Evolutionary conservation across 768 basidiomycete genomes (phyloP), one percentile per base, ranked within the genome.

Genomic region (Fistulinella prunicolor): DNA sequence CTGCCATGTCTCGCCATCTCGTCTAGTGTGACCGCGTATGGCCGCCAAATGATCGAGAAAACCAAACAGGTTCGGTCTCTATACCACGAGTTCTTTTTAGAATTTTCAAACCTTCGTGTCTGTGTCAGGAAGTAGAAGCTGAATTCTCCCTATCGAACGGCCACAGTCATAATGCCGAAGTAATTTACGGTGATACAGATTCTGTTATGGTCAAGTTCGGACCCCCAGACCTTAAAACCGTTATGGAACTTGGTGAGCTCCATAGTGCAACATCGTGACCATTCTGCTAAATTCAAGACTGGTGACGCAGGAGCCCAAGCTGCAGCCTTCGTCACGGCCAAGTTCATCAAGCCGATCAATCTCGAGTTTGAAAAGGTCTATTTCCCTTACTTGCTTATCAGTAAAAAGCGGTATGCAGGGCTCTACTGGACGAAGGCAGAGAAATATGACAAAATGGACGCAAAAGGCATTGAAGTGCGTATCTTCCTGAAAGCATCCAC

Each of bases 351-450:
- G 60, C 96, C 95, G 0, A 98, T 98, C 74, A 98, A 98, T 67
- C 82, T 99, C 22, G 95, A 99, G 68, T 99, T 99, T 70, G 96
- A 99, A 65, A 98, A 99, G 66, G 94, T 98, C 6, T 99, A 99
- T 70, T 98, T 89, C 66, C 96, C 96, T 5, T 99, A 98, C 68
- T 70, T 99, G 45, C 83, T 99, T 41, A 99, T 99, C 70, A 98
- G 76, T 77, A 99, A 99, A 72, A 99, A 99, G 71, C 85, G 96
- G 38, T 99, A 99, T 68, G 96, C 96, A 2, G 96, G 96, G 6
- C 70, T 98, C 48, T 98, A 99, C 64, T 99, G 96, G 96, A 98
- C 96, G 2, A 85, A 82, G 54, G 73, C 86, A 12, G 94, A 97
- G 35, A 96, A 93, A 63, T 95, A 89, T 58, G 96, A 99, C 68